phyloP scores from a whole-genome alignment of 1,284 basidiomycete species.

The Sporisorium graminicola region DNA sequence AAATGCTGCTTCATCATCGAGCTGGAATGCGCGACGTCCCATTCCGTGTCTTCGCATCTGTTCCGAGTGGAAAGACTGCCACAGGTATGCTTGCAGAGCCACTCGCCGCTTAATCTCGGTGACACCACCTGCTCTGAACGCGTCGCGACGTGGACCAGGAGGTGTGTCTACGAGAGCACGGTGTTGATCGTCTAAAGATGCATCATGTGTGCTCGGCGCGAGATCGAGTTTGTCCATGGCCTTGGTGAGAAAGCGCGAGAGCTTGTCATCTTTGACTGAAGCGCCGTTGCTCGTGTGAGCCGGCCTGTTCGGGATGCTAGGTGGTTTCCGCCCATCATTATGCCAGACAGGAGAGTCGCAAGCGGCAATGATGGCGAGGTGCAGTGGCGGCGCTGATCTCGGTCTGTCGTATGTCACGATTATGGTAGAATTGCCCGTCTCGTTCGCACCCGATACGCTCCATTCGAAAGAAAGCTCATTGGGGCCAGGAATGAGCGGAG shows the following conservation, averaged over 20 bases:
- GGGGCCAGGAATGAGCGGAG: conserved; percentile 29
- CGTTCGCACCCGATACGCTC: not conserved
- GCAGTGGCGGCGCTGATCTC: conserved; percentile 23
- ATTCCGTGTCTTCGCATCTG: conserved; percentile 57
- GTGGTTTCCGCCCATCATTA: conserved; percentile 15
- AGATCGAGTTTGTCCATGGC: conserved; percentile 33
- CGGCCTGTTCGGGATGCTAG: conserved; percentile 7
- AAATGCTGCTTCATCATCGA: conserved; percentile 36
- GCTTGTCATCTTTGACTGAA: conserved; percentile 7
- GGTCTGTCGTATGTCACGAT: conserved; percentile 21
- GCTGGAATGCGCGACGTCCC: conserved; percentile 45
- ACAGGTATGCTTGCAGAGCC: conserved; percentile 53
- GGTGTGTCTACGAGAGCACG: conserved; percentile 41
- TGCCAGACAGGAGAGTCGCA: conserved; percentile 43
- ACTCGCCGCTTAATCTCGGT: conserved; percentile 45
- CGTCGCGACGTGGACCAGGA: conserved; percentile 23
- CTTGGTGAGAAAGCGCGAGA: conserved; percentile 26
- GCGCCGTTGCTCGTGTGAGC: not conserved
- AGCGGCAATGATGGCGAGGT: conserved; percentile 44
- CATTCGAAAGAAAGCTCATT: conserved; percentile 32
- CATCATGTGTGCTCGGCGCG: not conserved
- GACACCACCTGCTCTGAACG: conserved; percentile 24
- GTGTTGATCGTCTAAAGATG: conserved; percentile 8
- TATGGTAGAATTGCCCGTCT: not conserved
- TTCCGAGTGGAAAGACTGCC: conserved; percentile 58